Evolutionary conservation across 139 green algal species (phyloP).

Genomic region (Asterochloris erici): DNA sequence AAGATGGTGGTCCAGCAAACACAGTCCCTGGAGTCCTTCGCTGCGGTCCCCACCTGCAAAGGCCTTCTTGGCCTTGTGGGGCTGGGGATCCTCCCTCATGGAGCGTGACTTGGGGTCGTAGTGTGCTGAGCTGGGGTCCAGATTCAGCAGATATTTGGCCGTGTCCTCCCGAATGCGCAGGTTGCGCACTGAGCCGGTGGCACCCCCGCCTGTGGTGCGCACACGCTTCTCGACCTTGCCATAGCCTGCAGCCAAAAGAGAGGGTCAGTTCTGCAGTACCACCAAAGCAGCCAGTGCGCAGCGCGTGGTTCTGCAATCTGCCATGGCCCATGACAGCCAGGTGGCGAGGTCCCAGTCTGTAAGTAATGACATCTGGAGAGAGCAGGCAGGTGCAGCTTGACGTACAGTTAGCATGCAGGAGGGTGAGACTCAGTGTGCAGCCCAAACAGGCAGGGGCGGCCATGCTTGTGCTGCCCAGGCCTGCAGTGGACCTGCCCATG

Average conservation of each 20-base stretch:
- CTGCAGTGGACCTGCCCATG: too few relatives aligned
- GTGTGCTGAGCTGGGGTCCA: constrained; percentile 92
- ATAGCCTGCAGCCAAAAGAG: constrained; percentile 61
- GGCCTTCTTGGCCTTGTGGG: constrained; percentile 60
- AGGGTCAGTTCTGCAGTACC: too few relatives aligned
- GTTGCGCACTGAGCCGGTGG: constrained; percentile 87
- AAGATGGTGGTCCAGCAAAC: too few relatives aligned
- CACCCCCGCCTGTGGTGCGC: constrained; percentile 85
- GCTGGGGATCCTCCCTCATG: constrained; percentile 92
- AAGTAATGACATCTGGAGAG: not conserved
- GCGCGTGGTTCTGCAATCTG: too few relatives aligned
- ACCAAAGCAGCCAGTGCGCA: too few relatives aligned
- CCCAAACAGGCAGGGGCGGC: too few relatives aligned
- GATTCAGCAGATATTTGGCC: constrained; percentile 98
- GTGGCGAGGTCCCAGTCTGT: not conserved
- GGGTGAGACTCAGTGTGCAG: too few relatives aligned
- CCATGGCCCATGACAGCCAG: not conserved
- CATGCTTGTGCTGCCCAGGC: too few relatives aligned
- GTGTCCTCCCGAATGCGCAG: constrained; percentile 99
- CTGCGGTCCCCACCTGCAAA: constrained; percentile 12
- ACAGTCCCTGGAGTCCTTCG: too few relatives aligned
- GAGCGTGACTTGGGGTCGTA: constrained; percentile 98
- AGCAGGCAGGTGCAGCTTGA: not conserved
- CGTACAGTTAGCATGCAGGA: too few relatives aligned
- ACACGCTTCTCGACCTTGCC: constrained; percentile 94